Base-by-base conservation (phyloP, 164 flowering plant species). In the Euptelea pleiosperma region DNA sequence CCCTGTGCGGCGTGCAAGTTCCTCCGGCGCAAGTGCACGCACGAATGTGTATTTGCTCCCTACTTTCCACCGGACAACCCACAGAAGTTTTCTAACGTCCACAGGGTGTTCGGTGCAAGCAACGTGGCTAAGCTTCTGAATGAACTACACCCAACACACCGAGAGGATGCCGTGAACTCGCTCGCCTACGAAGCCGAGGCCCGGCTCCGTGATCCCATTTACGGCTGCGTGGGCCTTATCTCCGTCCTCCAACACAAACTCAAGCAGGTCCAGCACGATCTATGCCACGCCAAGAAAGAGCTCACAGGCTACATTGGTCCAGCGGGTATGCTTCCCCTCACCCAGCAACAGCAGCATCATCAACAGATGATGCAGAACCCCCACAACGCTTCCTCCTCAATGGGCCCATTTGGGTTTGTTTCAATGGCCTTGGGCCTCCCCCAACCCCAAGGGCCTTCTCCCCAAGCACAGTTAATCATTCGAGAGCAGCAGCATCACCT, bases 1-100 rank as follows among this genome's bases (percentile, higher is more conserved):
- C 74, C 74, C 2, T 70, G 74, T 14, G 74, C 74, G 19, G 74
- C 74, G 12, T 70, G 74, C 67, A 70, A 70, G 52, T 66, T 66
- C 9, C 63, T 65, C 2, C 43, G 74, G 41, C 59, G 74, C 0
- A 70, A 70, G 34, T 70, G 74, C 60, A 65, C 56, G 24, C 70
- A 52, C 28, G 74, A 70, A n/a, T 70, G 74, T 33, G 56, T 58
- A 7, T 70, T 70, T 29, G 74, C 74, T 0, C 74, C 74, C 1
- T 70, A 65, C 10, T 70, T 70, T 41, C 74, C 74, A 31, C 74
- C 74, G 1, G 74, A 70, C 24, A 36, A 65, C 11, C 74, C 74
- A 2, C 59, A 57, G 33, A 70, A 70, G 22, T 70, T 70, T 16
- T 50, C 74, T 1, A 65, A 61, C 2, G 74, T 70, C 1, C 74